Evolutionary conservation across 2,329 filamentous ascomycete genomes (phyloP).

Genomic region (Cercospora sp.): DNA sequence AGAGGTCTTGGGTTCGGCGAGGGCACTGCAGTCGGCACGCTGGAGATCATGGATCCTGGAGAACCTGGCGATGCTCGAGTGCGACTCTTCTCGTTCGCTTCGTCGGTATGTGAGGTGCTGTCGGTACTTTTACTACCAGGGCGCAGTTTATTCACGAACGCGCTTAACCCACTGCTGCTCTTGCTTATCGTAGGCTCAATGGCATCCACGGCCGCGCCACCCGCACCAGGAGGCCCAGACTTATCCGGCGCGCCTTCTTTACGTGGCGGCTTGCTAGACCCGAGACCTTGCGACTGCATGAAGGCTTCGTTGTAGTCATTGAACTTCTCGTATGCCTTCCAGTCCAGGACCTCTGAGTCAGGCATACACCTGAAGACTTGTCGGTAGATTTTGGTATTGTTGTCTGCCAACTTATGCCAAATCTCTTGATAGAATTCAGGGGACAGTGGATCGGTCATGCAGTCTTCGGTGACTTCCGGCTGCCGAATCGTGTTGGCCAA

Average conservation of each 20-base stretch:
- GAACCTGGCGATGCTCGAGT: slow-evolving; percentile 27
- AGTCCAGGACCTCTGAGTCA: slow-evolving; percentile 88
- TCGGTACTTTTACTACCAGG: slow-evolving; percentile 35
- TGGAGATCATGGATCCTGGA: slow-evolving; percentile 28
- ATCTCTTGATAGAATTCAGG: slow-evolving; percentile 81
- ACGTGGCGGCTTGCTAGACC: slow-evolving; percentile 55
- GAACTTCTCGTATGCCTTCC: slow-evolving; percentile 90
- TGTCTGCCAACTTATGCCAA: slow-evolving; percentile 83
- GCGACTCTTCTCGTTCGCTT: slow-evolving; percentile 32
- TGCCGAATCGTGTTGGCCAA: slow-evolving; percentile 66
- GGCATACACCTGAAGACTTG: slow-evolving; percentile 96
- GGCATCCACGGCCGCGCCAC: slow-evolving; percentile 29
- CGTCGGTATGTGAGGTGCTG: slow-evolving; percentile 26
- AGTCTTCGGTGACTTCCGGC: slow-evolving; percentile 79
- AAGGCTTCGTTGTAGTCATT: slow-evolving; percentile 76
- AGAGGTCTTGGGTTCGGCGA: slow-evolving; percentile 31
- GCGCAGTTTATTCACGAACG: slow-evolving; percentile 38
- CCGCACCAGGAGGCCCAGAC: slow-evolving; percentile 51
- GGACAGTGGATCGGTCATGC: slow-evolving; percentile 88
- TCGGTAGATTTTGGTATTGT: slow-evolving; percentile 93
- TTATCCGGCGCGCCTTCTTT: slow-evolving; percentile 52
- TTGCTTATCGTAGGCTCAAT: slow-evolving; percentile 14
- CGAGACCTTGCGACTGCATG: slow-evolving; percentile 60
- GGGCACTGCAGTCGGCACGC: slow-evolving; percentile 35
- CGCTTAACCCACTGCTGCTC: slow-evolving; percentile 34